Evolutionary conservation across 768 basidiomycete species (phyloP).

Genomic region (Kwoniella botswanensis): DNA sequence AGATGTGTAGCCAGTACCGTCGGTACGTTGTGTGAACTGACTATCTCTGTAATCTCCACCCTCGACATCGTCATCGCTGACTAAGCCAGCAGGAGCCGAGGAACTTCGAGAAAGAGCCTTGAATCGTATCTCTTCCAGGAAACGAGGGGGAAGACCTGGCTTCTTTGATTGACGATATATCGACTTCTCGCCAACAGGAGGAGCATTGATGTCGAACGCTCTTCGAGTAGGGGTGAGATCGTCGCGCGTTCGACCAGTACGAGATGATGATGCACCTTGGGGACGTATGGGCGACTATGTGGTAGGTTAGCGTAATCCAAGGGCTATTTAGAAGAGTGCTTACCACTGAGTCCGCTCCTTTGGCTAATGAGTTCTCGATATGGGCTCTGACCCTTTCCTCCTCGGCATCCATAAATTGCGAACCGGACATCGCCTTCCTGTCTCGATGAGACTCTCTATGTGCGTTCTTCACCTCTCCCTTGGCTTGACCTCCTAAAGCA

Average conservation of each 20-base stretch:
- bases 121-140: slow-evolving; percentile 55
- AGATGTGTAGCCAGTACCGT: slow-evolving; percentile 67
- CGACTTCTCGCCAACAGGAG: slow-evolving; percentile 51
- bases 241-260: slow-evolving; percentile 48
- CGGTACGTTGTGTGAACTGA: slow-evolving; percentile 64
- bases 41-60: slow-evolving; percentile 65
- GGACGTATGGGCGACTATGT: slow-evolving; percentile 41
- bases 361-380: slow-evolving; percentile 80
- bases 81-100: slow-evolving; percentile 45
- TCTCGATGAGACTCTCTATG: slow-evolving; percentile 38
- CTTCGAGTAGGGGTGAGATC: slow-evolving; percentile 32
- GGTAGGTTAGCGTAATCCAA: slow-evolving; percentile 14
- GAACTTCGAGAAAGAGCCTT: slow-evolving; percentile 47
- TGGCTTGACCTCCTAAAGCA: slow-evolving; percentile 32
- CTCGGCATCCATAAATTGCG: slow-evolving; percentile 59
- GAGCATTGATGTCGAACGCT: slow-evolving; percentile 34
- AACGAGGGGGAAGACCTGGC: slow-evolving; percentile 50
- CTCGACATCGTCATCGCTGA: slow-evolving; percentile 59
- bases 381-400: slow-evolving; percentile 71
- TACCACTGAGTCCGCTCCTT: slow-evolving; percentile 63
- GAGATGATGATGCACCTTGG: slow-evolving; percentile 26
- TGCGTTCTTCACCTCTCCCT: slow-evolving; percentile 32
- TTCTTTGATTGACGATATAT: slow-evolving; percentile 36
- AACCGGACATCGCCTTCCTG: slow-evolving; percentile 46
- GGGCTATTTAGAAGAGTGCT: slow-evolving; percentile 10